These are phyloP conservation scores for Fusarium cicatricum DNA, from an alignment of 2,329 filamentous ascomycete species.

Conservation along the genomic window DNA sequence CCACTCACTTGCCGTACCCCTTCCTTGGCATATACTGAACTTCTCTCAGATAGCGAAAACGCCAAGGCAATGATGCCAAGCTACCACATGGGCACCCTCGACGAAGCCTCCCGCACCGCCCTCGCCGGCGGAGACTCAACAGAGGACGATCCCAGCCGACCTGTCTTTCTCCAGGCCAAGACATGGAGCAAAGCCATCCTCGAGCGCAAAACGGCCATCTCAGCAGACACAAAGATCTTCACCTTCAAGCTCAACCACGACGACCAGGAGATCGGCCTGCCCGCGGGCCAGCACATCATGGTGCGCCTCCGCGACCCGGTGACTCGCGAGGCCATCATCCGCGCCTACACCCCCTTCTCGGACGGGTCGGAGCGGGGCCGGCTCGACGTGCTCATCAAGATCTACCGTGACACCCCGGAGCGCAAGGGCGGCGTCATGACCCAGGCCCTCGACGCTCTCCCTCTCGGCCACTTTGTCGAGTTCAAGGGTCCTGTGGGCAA, in stretches of 20 bases:
- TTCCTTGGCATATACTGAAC: conserved; percentile 36
- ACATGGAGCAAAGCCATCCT: conserved; percentile 79
- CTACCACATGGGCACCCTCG: conserved; percentile 85
- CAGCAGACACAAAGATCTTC: conserved; percentile 82
- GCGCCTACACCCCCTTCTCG: conserved; percentile 87
- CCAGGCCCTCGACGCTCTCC: conserved; percentile 75
- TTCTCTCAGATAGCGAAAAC: conserved; percentile 80
- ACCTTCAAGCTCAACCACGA: conserved; percentile 79
- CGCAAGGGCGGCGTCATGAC: conserved; percentile 81
- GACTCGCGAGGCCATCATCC: conserved; percentile 76
- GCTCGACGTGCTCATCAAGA: conserved; percentile 81
- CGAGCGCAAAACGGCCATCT: conserved; percentile 72
- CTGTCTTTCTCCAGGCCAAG: conserved; percentile 75
- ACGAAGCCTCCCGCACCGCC: conserved; percentile 62
- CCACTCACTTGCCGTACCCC: background rate
- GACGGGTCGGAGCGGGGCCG: conserved; percentile 65
- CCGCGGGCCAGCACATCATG: conserved; percentile 88
- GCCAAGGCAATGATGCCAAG: conserved; percentile 88
- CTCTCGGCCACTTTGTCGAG: conserved; percentile 76
- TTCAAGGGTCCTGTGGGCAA: conserved; percentile 90
- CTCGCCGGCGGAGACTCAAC: conserved; percentile 56
- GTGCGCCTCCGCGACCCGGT: conserved; percentile 78
- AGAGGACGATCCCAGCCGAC: conserved; percentile 55
- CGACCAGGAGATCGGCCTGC: conserved; percentile 76
- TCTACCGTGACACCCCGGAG: conserved; percentile 72